Base-by-base conservation (phyloP, 805 yeast species). In the Cyberlindnera xylosilytica region DNA sequence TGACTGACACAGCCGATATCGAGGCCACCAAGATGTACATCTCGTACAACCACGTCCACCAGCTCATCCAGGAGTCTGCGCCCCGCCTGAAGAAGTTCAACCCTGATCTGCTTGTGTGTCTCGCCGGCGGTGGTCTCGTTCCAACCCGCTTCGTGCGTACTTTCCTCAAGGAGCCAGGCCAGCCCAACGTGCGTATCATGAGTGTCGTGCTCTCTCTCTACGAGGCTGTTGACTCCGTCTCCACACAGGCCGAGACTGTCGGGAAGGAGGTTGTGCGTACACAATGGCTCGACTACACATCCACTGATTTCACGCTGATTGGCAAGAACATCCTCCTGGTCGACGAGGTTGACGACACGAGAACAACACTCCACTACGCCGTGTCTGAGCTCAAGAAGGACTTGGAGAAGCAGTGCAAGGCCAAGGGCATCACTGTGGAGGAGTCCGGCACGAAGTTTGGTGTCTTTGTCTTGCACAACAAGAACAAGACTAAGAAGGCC, bases 121-220 rank as follows among this genome's bases (percentile, higher is more conserved):
- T 91, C 58, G 99, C 96, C 59, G 96, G 96, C 56, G 96, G 99
- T 62, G 99, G 98, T 2, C 87, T 91, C 65, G 93, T 91, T 45
- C 99, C 98, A 20, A 97, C 99, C 8, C 80, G 99, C 64, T 93
- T 93, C 67, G 74, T 91, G 62, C 80, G 99, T 64, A 82, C 98
- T 2, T 93, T 91, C 66, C 72, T 91, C 53, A 91, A 90, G 65
- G 85, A 83, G 52, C 87, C 85, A 23, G 95, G 95, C 46, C 71
- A 82, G 46, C 91, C 95, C 54, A 91, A 90, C 57, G 83, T 89
- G 47, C 83, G 96, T 57, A 88, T 91, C 58, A 91, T 90, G 80
- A 97, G 99, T 36, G 87, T 91, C 54, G 95, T 93, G 26, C 73
- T 91, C 52, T 88, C 97, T 1, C 73, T 91, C 42, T 91, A 91